These are phyloP conservation scores for Hyparrhenia diplandra DNA, from an alignment of 176 grass and related monocot species.

Conservation along the genomic window DNA sequence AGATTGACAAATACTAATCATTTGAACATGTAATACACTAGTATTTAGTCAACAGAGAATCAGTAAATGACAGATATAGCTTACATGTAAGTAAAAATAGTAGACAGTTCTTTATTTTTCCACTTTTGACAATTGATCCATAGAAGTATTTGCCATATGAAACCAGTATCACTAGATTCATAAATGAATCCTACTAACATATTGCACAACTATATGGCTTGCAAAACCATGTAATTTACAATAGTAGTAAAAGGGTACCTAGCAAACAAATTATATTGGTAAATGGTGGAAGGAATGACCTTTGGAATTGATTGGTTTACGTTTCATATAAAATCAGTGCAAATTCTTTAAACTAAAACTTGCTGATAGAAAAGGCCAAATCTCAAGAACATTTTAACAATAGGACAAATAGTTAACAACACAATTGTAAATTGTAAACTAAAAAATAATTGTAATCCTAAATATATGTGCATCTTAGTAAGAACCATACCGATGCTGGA, in stretches of 20 bases:
- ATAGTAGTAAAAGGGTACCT: background rate
- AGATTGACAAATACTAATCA: background rate
- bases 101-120: background rate
- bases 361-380: background rate
- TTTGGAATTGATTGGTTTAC: too few relatives aligned
- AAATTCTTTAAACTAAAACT: slow-evolving; percentile 10
- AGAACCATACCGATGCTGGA: slow-evolving; percentile 71
- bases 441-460: background rate
- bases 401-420: background rate
- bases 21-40: background rate
- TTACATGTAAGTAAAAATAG: background rate
- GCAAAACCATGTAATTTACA: background rate
- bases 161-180: background rate
- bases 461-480: background rate
- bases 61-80: background rate
- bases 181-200: background rate
- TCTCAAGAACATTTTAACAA: background rate
- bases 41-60: background rate
- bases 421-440: background rate
- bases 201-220: background rate
- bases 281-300: too few relatives aligned
- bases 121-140: background rate
- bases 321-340: background rate
- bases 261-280: background rate
- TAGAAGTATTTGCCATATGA: background rate